Percentiles rank a stretch among this genome's conserved stretches.
These are phyloP conservation scores for Calocybe gangraenosa DNA, from an alignment of 768 basidiomycete species.

Conservation along the genomic window DNA sequence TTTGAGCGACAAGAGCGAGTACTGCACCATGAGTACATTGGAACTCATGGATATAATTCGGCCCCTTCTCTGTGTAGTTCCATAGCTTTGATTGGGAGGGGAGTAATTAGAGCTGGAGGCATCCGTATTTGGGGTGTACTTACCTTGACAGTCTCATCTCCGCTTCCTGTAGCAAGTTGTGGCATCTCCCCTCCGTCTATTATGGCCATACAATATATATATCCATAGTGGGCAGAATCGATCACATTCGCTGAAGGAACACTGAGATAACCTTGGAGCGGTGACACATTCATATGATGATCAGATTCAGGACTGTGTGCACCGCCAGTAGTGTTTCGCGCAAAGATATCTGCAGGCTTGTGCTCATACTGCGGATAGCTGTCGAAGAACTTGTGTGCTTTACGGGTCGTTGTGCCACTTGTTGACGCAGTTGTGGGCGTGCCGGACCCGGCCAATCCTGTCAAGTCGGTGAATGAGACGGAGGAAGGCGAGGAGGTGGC, in stretches of 20 bases:
- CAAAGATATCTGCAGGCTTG: conserved; percentile 62
- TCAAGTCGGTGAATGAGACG: conserved; percentile 12
- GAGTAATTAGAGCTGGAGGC: neutral
- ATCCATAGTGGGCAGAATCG: conserved; percentile 91
- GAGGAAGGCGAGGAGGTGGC: conserved; percentile 10
- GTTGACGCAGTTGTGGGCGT: conserved; percentile 32
- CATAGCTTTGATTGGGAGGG: conserved; percentile 47
- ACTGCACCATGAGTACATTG: conserved; percentile 76
- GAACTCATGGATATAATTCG: conserved; percentile 58
- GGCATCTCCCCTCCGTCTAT: conserved; percentile 21
- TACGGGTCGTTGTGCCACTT: conserved; percentile 28
- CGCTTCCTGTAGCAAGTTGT: conserved; percentile 80
- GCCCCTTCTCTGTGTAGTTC: conserved; percentile 46
- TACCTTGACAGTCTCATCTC: conserved; percentile 89
- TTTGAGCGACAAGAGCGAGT: conserved; percentile 68
- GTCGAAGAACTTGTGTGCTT: conserved; percentile 89
- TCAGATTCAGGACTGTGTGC: conserved; percentile 30
- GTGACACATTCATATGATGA: conserved; percentile 17
- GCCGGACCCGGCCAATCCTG: conserved; percentile 23
- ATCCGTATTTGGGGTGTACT: neutral
- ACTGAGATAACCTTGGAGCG: conserved; percentile 39
- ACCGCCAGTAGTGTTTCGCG: conserved; percentile 45
- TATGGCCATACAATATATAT: conserved; percentile 77
- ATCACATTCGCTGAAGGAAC: conserved; percentile 71
- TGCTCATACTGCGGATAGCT: conserved; percentile 75